Conservation (phyloP, 768 basidiomycete species). For the Leccinum variicolor region DNA sequence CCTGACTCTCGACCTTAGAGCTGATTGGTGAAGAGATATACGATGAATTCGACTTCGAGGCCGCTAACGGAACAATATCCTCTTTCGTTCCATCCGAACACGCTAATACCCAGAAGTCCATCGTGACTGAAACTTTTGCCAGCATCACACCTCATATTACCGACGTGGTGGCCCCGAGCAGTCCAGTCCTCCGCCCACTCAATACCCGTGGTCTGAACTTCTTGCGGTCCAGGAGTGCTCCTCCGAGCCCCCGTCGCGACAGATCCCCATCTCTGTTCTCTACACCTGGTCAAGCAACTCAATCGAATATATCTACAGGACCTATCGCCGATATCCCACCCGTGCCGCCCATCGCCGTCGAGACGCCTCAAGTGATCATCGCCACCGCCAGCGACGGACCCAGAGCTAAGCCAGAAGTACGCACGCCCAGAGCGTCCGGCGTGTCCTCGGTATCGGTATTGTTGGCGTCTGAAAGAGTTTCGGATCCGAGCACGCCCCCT, state of each 20-base stretch:
- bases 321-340: not conserved
- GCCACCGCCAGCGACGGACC: not conserved
- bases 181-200: conserved; percentile 36
- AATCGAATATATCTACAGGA: not conserved
- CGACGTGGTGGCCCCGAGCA: conserved; percentile 13
- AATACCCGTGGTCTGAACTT: conserved; percentile 49
- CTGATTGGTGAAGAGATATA: conserved; percentile 92
- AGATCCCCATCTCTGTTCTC: conserved; percentile 5
- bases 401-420: conserved; percentile 1
- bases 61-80: conserved; percentile 54
- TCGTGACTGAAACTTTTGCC: conserved; percentile 14
- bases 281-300: conserved; percentile 2
- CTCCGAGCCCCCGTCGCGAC: conserved; percentile 44
- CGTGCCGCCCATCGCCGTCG: not conserved
- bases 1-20: conserved; percentile 43
- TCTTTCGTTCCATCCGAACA: conserved; percentile 36
- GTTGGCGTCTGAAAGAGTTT: not conserved
- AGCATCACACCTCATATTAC: conserved; percentile 5
- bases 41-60: conserved; percentile 84
- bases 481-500: not conserved
- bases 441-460: not conserved
- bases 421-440: not conserved
- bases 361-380: not conserved
- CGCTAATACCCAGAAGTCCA: conserved; percentile 33
- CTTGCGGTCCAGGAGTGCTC: conserved; percentile 55